Evolutionary conservation across 495 filamentous ascomycete species (phyloP), one percentile per base, ranked within the genome.

Genomic region (Beverwykella pulmonaria): DNA sequence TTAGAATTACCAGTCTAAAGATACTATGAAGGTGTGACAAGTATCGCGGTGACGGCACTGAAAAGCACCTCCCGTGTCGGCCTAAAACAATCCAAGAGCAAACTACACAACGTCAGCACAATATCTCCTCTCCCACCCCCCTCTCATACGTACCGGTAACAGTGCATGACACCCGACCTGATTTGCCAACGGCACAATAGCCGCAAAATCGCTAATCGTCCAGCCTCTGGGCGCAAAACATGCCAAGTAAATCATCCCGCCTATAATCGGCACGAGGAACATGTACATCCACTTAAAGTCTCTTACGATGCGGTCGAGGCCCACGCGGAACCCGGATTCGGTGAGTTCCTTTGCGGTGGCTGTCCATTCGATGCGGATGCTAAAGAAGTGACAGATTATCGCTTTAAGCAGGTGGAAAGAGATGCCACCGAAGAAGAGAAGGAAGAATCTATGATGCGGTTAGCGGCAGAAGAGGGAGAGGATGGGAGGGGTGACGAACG

Each of bases 321-420:
- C 75, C 6, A 74, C 72, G 29, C 65, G 67, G 68, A 76, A 75
- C 29, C 69, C 72, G 27, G 71, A 72, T 26, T 73, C 73, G 25
- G 65, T 65, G 0, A 73, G 52, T 63, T 90, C 88, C 75, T 90
- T 91, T 39, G 85, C 81, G 0, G 88, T 91, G 4, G 87, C 83
- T 9, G 84, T 85, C 88, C 88, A 91, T 6, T 83, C 84, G 84
- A 90, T 90, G 75, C 88, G 79, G 72, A 90, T 85, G 79, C 87
- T 84, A 73, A 90, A 88, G 81, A 89, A 87, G 77, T 91, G 88
- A 17, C 83, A 82, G 47, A 88, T 73, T 53, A 91, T 77, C 44
- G 88, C 87, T 71, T 89, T 86, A 12, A 82, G 83, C 39, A 90
- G 79, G 73, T 91, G 88, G 29, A 89, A 83, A 8, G 85, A 88